Evolutionary conservation across 2,329 filamentous ascomycete genomes (phyloP).

Genomic region (Cyclaneusma minus): DNA sequence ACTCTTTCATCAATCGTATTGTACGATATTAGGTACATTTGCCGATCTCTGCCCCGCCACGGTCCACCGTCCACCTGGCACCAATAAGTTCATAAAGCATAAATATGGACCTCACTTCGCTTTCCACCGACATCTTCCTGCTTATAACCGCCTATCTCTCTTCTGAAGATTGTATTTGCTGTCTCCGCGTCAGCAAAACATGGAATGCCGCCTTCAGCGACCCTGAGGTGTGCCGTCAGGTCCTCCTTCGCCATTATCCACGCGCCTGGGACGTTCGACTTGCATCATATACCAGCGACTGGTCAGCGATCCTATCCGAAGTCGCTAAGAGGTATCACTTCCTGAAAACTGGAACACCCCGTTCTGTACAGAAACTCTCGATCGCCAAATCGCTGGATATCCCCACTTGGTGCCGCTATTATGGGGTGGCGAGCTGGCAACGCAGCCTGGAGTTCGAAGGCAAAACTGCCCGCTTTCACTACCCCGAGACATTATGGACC

Average conservation of each 20-base stretch:
- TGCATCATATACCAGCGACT: slow-evolving; percentile 15
- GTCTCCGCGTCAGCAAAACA: slow-evolving; percentile 31
- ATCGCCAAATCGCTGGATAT: slow-evolving; percentile 21
- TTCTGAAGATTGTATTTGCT: slow-evolving; percentile 24
- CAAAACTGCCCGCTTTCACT: slow-evolving; percentile 26
- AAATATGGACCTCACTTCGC: slow-evolving; percentile 23
- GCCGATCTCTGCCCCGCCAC: no score
- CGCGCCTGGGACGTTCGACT: slow-evolving; percentile 34
- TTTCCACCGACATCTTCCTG: slow-evolving; percentile 44
- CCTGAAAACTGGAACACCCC: slow-evolving; percentile 30
- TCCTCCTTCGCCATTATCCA: slow-evolving; percentile 36
- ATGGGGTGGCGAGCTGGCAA: slow-evolving; percentile 28
- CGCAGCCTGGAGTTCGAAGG: slow-evolving; percentile 26
- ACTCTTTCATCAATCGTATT: no score
- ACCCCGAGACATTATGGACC: slow-evolving; percentile 35
- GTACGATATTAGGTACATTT: no score
- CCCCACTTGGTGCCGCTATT: slow-evolving; percentile 12
- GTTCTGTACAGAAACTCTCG: slow-evolving; percentile 27
- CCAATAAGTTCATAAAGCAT: no score
- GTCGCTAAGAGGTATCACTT: slow-evolving; percentile 39
- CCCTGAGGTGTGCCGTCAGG: slow-evolving; percentile 26
- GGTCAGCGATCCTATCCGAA: slow-evolving; percentile 28
- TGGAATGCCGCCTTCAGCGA: slow-evolving; percentile 35
- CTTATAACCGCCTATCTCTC: slow-evolving; percentile 32
- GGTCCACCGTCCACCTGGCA: no score